Conservation (phyloP, 306 rosid genomes). For the Medicago ruthenica region DNA sequence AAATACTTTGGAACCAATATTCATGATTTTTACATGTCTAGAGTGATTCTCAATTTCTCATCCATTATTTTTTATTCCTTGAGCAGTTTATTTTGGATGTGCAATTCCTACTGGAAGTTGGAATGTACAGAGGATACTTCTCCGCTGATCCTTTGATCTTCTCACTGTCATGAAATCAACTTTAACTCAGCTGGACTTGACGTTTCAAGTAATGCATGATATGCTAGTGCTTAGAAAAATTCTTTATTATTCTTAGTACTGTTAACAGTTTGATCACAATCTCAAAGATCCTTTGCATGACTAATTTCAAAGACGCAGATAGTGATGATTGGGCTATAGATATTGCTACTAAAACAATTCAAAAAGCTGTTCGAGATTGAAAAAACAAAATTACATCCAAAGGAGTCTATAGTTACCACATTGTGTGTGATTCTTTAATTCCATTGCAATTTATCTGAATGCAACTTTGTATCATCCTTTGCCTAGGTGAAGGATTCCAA, state of each 20-base stretch:
- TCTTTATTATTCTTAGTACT: not conserved
- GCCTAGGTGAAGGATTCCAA: not conserved
- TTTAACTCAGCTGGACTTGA: conserved; percentile 59
- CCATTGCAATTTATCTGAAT: not conserved
- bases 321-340: conserved; percentile 57
- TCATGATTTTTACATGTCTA: not conserved
- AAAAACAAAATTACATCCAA: conserved; percentile 44
- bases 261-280: not conserved
- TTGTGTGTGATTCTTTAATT: not conserved
- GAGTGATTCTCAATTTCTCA: conserved; percentile 37
- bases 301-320: conserved; percentile 49
- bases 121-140: conserved; percentile 70
- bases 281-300: conserved; percentile 9
- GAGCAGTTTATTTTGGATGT: conserved; percentile 70
- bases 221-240: conserved; percentile 6
- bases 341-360: conserved; percentile 55
- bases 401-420: conserved; percentile 32
- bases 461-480: not conserved
- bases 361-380: conserved; percentile 60
- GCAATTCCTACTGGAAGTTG: conserved; percentile 72
- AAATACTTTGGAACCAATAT: not conserved
- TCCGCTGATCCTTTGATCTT: conserved; percentile 56
- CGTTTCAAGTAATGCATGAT: conserved; percentile 53
- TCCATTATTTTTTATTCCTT: conserved; percentile 32
- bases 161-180: conserved; percentile 65